These are phyloP conservation scores for Pythium guiyangense DNA, from an alignment of 352 stramenopile species.

Conservation along the genomic window DNA sequence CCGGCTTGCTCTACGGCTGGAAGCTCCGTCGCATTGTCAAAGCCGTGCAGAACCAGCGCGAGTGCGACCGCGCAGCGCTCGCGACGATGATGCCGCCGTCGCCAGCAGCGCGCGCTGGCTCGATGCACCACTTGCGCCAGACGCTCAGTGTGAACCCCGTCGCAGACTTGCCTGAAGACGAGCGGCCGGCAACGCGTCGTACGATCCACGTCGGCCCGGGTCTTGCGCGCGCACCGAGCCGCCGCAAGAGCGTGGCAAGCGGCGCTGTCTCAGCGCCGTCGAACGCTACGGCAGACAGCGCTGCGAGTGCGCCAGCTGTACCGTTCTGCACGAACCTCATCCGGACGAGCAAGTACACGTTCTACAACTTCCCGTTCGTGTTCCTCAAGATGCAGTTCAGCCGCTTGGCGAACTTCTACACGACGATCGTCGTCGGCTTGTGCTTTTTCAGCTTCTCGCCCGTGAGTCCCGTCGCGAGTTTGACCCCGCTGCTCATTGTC, in stretches of 20 bases:
- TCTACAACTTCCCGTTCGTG: constrained; percentile 88
- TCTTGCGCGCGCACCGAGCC: constrained; percentile 13
- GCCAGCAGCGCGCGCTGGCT: constrained; percentile 24
- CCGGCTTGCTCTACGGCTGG: constrained; percentile 81
- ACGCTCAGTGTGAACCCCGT: constrained; percentile 59
- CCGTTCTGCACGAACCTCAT: constrained; percentile 78
- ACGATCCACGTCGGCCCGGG: constrained; percentile 40
- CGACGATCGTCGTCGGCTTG: constrained; percentile 84
- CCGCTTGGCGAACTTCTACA: constrained; percentile 86
- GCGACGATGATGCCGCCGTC: constrained; percentile 70
- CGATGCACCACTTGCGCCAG: constrained; percentile 37
- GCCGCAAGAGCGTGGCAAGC: constrained; percentile 20
- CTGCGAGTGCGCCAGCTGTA: constrained; percentile 16
- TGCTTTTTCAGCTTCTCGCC: constrained; percentile 89
- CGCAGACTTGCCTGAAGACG: constrained; percentile 34
- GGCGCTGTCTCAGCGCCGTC: no score
- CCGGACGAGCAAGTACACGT: constrained; percentile 88
- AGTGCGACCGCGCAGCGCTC: constrained; percentile 73
- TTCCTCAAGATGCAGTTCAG: constrained; percentile 91
- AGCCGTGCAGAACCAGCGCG: constrained; percentile 71
- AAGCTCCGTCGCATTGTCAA: constrained; percentile 87
- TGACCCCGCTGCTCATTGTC: constrained; percentile 84
- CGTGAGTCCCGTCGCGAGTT: constrained; percentile 75
- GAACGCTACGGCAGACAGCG: constrained; percentile 1
- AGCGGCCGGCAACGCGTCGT: constrained; percentile 28